Percentiles rank a stretch among this genome's conserved stretches.
phyloP scores from a whole-genome alignment of 2,329 filamentous ascomycete species.

The Laburnicola sp. region DNA sequence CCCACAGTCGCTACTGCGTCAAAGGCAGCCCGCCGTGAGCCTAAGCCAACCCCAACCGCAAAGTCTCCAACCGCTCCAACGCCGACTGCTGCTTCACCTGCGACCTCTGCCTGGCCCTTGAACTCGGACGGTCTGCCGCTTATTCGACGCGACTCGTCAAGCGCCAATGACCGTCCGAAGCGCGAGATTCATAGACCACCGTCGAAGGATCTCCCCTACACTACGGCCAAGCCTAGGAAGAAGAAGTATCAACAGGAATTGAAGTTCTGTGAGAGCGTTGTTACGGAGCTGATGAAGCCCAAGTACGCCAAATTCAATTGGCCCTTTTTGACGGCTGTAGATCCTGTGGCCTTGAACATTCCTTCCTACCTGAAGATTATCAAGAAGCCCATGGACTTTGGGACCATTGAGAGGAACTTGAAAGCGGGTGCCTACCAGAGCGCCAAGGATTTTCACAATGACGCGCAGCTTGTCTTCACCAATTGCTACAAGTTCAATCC shows the following conservation, averaged over 20 bases:
- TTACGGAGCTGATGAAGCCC: slow-evolving; percentile 74
- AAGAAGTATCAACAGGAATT: slow-evolving; percentile 88
- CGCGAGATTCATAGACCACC: slow-evolving; percentile 91
- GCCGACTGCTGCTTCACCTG: slow-evolving; percentile 49
- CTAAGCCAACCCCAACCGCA: slow-evolving; percentile 47
- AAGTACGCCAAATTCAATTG: slow-evolving; percentile 70
- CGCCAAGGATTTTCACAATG: slow-evolving; percentile 82
- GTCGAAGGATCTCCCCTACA: slow-evolving; percentile 87
- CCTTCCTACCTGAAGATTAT: slow-evolving; percentile 91
- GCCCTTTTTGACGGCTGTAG: slow-evolving; percentile 82
- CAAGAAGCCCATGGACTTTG: slow-evolving; percentile 95
- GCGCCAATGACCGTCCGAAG: slow-evolving; percentile 80
- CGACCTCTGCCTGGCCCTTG: slow-evolving; percentile 67
- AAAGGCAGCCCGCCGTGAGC: slow-evolving; percentile 53
- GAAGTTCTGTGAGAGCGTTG: slow-evolving; percentile 81
- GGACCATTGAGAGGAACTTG: slow-evolving; percentile 78
- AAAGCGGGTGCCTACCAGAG: slow-evolving; percentile 76
- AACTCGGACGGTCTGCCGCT: slow-evolving; percentile 76
- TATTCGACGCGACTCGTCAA: slow-evolving; percentile 82
- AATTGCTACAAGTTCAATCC: slow-evolving; percentile 95
- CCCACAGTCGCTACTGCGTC: slow-evolving; percentile 33
- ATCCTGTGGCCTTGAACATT: slow-evolving; percentile 91
- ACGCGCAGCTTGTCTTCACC: slow-evolving; percentile 78
- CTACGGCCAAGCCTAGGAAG: slow-evolving; percentile 79
- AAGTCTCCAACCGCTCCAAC: slow-evolving; percentile 49